Percentiles rank a stretch among this genome's conserved stretches.
Evolutionary conservation across 2,329 filamentous ascomycete genomes (phyloP).

Genomic region (Fusarium sp.): DNA sequence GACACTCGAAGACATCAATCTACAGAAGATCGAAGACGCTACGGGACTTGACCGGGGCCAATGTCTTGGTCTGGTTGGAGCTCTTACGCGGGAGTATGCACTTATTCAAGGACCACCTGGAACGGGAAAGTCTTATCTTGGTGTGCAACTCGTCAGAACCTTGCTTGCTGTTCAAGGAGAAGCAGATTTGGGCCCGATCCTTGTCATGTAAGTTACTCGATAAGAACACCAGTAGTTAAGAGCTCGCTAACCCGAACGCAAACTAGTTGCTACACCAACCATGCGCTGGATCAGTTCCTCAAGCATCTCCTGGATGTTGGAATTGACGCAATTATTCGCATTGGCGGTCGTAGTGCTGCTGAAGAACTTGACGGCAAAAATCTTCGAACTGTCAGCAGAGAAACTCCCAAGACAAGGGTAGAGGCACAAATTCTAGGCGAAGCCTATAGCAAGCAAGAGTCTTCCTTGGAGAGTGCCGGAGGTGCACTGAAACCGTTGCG

Average conservation of each 20-base stretch:
- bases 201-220: slow-evolving; percentile 43
- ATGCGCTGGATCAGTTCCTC: slow-evolving; percentile 64
- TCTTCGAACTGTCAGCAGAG: slow-evolving; percentile 8
- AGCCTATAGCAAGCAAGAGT: neutral
- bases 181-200: slow-evolving; percentile 58
- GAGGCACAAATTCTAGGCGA: neutral
- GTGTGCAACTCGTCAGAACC: slow-evolving; percentile 65
- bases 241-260: neutral
- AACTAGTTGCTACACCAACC: slow-evolving; percentile 61
- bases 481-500: neutral
- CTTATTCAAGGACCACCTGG: slow-evolving; percentile 77
- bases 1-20: neutral
- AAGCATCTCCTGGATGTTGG: slow-evolving; percentile 63
- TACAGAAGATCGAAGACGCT: neutral
- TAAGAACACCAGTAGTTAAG: neutral
- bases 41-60: slow-evolving; percentile 65
- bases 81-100: slow-evolving; percentile 64
- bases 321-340: slow-evolving; percentile 64
- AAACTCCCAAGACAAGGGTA: neutral
- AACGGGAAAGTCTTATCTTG: slow-evolving; percentile 73
- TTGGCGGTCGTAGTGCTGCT: slow-evolving; percentile 55
- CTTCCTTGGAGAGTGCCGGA: neutral
- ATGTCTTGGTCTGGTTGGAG: slow-evolving; percentile 61
- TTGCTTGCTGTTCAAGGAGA: slow-evolving; percentile 57
- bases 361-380: slow-evolving; percentile 3